These are phyloP conservation scores for Pterulicium gracile DNA, from an alignment of 1,284 basidiomycete species.

Conservation along the genomic window DNA sequence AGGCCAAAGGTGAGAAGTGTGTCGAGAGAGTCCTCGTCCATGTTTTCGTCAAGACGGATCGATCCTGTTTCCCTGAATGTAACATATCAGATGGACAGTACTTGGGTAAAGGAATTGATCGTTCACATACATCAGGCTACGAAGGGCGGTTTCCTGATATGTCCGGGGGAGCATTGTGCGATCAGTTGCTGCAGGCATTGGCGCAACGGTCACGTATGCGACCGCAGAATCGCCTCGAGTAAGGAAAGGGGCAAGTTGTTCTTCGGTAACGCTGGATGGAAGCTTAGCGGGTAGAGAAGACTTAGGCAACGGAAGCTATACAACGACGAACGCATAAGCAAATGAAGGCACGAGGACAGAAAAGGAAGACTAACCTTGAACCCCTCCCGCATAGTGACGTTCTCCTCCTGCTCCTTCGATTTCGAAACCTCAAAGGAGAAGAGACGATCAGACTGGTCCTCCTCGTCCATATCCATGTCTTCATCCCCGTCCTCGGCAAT, in stretches of 20 bases:
- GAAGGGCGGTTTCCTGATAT: too few species aligned
- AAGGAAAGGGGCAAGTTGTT: not conserved
- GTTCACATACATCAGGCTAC: too few species aligned
- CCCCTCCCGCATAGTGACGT: slow-evolving; percentile 27
- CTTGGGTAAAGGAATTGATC: too few species aligned
- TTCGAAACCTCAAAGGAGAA: slow-evolving; percentile 46
- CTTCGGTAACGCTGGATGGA: not conserved
- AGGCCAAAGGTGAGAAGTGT: slow-evolving; percentile 22
- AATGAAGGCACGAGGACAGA: too few species aligned
- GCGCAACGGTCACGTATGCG: not conserved
- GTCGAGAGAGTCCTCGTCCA: slow-evolving; percentile 18
- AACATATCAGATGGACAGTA: too few species aligned
- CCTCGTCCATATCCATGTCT: slow-evolving; percentile 11
- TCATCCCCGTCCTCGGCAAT: slow-evolving; percentile 14
- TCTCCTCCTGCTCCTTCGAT: slow-evolving; percentile 47
- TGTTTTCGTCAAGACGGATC: slow-evolving; percentile 16
- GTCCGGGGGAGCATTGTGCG: too few species aligned
- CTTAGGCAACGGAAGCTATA: too few species aligned
- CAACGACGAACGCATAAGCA: too few species aligned
- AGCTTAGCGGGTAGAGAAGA: too few species aligned
- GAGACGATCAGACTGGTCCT: slow-evolving; percentile 32
- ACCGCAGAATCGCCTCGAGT: not conserved
- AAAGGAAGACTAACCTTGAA: slow-evolving; percentile 26
- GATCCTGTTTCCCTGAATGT: slow-evolving; percentile 14
- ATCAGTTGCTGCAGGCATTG: too few species aligned